Base-by-base conservation (phyloP, 2,329 filamentous ascomycete species). In the Davidsoniella australis region DNA sequence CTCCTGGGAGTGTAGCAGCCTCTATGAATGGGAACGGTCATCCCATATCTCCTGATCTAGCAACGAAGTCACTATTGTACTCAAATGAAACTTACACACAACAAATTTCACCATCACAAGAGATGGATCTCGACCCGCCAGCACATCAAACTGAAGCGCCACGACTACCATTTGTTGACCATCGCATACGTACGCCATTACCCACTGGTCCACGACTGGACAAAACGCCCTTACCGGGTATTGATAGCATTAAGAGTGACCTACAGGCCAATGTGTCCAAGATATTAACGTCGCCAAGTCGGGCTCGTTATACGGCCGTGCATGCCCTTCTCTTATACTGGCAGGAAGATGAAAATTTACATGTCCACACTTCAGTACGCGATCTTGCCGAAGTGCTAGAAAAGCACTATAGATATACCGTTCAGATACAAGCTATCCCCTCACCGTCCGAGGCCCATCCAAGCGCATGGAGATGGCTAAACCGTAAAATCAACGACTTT, bases 201-300 rank as follows among this genome's bases (percentile, higher is more conserved):
- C 74, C 74, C 0, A 72, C 72, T 0, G 73, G 71, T 0, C 73
- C 72, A 4, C 67, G 71, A n/a, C 61, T 71, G 5, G 72, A 75
- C 48, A 74, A 71, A 57, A 65, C 68, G 4, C 36, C 46, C 2
- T 55, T 75, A 23, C 70, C 71, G 3, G 69, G 69, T 5, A 68
- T 71, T 23, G 71, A 75, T 49, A 67, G 62, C 45, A 60, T 74
- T 36, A 71, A 69, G 55, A 66, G 69, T 23, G 71, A 75, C 18
- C 58, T 76, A n/a, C 72, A 76, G 56, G 65, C 60, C 47, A 67
- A 67, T 17, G 68, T 68, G 5, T 66, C 69, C 6, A 66, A 65
- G 44, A 69, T 75, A 49, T 61, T 75, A 24, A 66, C 69, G 12
- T 70, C 68, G 6, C 65, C 70, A 3, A 65, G 65, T 47, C 70